Evolutionary conservation across 139 green algal genomes (phyloP).

Genomic region (Chlamydomonas asymmetrica): DNA sequence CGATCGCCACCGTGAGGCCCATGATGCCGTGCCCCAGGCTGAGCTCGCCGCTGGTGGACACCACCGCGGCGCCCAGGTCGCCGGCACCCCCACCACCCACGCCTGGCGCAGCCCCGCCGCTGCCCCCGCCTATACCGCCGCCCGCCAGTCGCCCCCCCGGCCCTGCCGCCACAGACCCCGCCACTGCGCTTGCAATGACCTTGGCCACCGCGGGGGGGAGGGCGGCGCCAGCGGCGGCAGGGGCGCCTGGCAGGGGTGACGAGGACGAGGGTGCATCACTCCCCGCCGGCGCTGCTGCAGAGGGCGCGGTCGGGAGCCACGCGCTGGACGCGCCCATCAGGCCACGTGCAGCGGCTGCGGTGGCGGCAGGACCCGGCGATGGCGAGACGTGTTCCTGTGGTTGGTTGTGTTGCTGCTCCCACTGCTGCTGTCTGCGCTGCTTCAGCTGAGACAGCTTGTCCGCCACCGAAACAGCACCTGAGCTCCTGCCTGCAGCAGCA

Average conservation of each 20-base stretch:
- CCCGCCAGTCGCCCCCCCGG: background rate
- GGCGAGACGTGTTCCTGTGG: background rate
- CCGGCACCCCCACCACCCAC: background rate
- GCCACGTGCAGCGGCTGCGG: background rate
- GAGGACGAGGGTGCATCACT: background rate
- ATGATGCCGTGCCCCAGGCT: conserved; percentile 19
- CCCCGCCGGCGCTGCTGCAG: background rate
- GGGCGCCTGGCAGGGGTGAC: background rate
- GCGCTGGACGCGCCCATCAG: background rate
- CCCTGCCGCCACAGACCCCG: background rate
- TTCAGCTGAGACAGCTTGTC: conserved; percentile 28
- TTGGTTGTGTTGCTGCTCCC: conserved; percentile 14
- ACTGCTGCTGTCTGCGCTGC: conserved; percentile 20
- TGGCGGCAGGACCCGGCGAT: background rate
- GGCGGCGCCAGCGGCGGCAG: too few species aligned
- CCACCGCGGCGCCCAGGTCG: too few species aligned
- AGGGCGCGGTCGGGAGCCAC: background rate
- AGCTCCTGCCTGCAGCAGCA: too few species aligned
- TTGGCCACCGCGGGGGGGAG: too few species aligned
- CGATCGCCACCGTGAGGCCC: conserved; percentile 6
- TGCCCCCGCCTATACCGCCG: background rate
- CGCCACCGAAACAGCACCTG: too few species aligned
- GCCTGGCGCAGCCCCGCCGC: too few species aligned
- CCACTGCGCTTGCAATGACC: background rate
- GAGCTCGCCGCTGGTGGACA: conserved; percentile 23